Evolutionary conservation across 2,329 filamentous ascomycete species (phyloP).

Genomic region (Colletotrichum euphorbiae): DNA sequence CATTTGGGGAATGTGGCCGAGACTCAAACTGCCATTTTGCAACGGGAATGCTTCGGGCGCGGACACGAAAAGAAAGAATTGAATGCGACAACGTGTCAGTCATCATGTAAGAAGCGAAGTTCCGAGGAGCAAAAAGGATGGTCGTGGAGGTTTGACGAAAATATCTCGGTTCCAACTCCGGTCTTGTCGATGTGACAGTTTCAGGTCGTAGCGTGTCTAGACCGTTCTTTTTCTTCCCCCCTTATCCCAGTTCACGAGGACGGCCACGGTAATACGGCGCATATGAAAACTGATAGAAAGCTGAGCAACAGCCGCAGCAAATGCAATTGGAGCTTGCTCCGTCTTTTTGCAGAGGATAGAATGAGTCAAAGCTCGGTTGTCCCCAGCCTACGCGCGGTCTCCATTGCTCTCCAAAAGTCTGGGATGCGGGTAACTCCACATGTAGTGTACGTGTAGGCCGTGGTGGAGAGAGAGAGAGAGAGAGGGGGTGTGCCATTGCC

Average conservation of each 20-base stretch:
- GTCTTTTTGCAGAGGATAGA: background rate
- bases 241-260: background rate
- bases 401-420: background rate
- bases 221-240: background rate
- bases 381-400: background rate
- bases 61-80: background rate
- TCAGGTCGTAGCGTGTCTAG: slow-evolving; percentile 6
- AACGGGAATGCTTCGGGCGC: too few species aligned
- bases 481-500: background rate
- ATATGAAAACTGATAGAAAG: slow-evolving; percentile 4
- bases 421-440: slow-evolving; percentile 16
- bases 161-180: slow-evolving; percentile 33
- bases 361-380: too few species aligned
- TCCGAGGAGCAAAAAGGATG: background rate
- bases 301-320: background rate
- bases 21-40: too few species aligned
- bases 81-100: background rate
- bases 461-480: slow-evolving; percentile 2
- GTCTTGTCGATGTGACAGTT: slow-evolving; percentile 8
- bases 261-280: background rate
- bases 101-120: background rate
- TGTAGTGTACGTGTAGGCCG: too few species aligned
- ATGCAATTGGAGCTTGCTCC: background rate
- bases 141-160: slow-evolving; percentile 19
- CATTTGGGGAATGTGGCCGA: too few species aligned